Base-by-base conservation (phyloP, 805 yeast species). In the Yarrowia osloensis region DNA sequence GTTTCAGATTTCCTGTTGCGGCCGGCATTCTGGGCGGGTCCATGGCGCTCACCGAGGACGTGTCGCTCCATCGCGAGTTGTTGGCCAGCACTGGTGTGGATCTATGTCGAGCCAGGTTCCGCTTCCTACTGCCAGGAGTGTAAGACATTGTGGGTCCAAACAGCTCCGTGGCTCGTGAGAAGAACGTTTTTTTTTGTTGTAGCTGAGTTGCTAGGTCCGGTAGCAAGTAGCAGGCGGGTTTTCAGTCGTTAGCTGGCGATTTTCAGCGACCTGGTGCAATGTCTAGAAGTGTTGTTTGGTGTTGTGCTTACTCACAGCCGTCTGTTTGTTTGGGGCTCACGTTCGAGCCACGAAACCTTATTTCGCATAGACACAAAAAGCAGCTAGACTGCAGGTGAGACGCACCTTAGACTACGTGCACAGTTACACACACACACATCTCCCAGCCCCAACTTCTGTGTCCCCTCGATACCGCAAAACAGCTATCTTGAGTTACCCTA, bases 261-360 rank as follows among this genome's bases (percentile, higher is more conserved):
- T 24, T 50, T 50, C 40, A 54, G 61, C 61, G 31, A 50, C 19
- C 28, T 31, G 15, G n/a, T 50, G 28, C 17, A 33, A 13, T 29
- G 55, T 29, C 55, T 3, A 13, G 57, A 22, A 4, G 39, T 49
- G 55, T n/a, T 50, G 39, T 29, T 29, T 21, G 39, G 31, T 46
- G 17, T 22, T 15, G 15, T 12, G 29, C 9, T 13, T 22, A 19
- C 28, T 24, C 24, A 8, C 33, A 15, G 28, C 8, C 42, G 15
- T 15, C 24, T 4, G 33, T 21, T 54, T 22, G 21, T 54, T 54
- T 35, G 61, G 59, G 57, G 22, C 44, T 31, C 57, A 37, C 61
- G 61, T 54, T 44, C 11, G 11, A 11, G n/a, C 33, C 61, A n/a
- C 61, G 44, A 54, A 50, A 54, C 61, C n/a, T 54, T 54, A 11